A percentile compares a stretch with the other conserved stretches of the same genome.
These are phyloP conservation scores for Colletotrichum neosansevieriae DNA, from an alignment of 2,329 filamentous ascomycete species.

Conservation along the genomic window DNA sequence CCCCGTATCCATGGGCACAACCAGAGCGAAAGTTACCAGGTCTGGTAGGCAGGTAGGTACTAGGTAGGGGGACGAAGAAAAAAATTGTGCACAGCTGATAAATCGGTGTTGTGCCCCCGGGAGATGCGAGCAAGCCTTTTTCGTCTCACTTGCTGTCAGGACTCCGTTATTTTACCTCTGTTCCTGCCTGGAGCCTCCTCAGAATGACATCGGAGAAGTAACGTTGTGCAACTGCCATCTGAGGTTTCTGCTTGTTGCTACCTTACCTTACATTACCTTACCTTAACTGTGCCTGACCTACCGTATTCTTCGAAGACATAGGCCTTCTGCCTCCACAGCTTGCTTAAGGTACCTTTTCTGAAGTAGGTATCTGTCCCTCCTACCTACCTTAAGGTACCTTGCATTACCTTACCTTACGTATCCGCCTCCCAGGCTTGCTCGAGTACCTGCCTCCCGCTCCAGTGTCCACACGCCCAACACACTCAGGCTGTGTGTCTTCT, in stretches of 20 bases:
- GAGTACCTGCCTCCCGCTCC: slow-evolving; percentile 19
- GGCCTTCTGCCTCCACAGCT: slow-evolving; percentile 4
- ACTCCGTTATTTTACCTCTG: slow-evolving; percentile 22
- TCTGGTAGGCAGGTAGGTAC: not conserved
- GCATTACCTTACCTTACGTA: not conserved
- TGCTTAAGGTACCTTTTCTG: too few species aligned
- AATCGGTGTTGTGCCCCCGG: slow-evolving; percentile 33
- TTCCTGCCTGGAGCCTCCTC: slow-evolving; percentile 24
- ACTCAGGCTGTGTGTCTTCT: slow-evolving; percentile 38
- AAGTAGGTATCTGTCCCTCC: not conserved
- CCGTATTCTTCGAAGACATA: not conserved
- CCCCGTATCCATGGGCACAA: slow-evolving; percentile 26
- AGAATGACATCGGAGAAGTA: slow-evolving; percentile 27
- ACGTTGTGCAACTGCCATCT: slow-evolving; percentile 32
- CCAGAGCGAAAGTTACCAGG: not conserved
- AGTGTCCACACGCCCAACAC: slow-evolving; percentile 32
- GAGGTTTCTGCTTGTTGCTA: slow-evolving; percentile 6
- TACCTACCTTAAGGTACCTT: not conserved
- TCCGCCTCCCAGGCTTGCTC: slow-evolving; percentile 27
- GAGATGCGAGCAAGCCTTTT: slow-evolving; percentile 7
- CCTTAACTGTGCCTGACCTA: too few species aligned
- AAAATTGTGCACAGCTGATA: slow-evolving; percentile 40
- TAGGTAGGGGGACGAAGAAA: slow-evolving; percentile 17
- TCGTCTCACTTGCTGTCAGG: slow-evolving; percentile 33
- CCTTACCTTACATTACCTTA: not conserved